Evolutionary conservation across 352 stramenopile species (phyloP).

Genomic region (Globisporangium radiosum): DNA sequence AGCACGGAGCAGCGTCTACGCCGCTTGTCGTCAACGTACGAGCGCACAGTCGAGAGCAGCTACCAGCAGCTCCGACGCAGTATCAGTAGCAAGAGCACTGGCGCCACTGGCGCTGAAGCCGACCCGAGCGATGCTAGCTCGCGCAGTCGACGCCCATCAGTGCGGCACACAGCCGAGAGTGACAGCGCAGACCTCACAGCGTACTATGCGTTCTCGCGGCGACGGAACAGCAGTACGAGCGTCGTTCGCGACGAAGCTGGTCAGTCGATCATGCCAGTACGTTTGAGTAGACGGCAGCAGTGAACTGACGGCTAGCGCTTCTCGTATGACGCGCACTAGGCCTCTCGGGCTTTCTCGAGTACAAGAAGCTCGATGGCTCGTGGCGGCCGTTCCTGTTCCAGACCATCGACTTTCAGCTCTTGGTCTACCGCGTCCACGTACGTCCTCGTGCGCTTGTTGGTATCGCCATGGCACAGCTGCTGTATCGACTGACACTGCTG

Average conservation of each 20-base stretch:
- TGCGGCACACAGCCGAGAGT: not conserved
- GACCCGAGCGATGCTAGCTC: not conserved
- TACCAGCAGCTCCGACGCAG: not conserved
- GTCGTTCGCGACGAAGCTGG: conserved; percentile 36
- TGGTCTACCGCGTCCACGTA: conserved; percentile 68
- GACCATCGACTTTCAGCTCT: conserved; percentile 55
- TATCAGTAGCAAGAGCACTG: not conserved
- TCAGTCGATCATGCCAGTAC: not conserved
- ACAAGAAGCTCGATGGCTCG: conserved; percentile 59
- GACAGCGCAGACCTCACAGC: conserved; percentile 41
- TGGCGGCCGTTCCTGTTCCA: conserved; percentile 78
- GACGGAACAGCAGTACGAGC: conserved; percentile 34
- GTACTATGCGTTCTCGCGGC: conserved; percentile 60
- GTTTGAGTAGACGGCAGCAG: too few relatives aligned
- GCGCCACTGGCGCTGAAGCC: not conserved
- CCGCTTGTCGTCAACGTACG: conserved; percentile 8
- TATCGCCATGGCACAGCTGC: not conserved
- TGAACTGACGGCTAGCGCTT: too few relatives aligned
- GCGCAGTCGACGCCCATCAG: not conserved
- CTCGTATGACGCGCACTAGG: conserved; percentile 7
- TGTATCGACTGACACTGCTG: not conserved
- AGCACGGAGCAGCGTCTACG: conserved; percentile 6
- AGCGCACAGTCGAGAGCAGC: conserved; percentile 2
- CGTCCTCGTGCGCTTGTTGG: conserved; percentile 6
- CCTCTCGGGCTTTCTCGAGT: conserved; percentile 61